A percentile compares a stretch with the other conserved stretches of the same genome.
Evolutionary conservation across 2,329 filamentous ascomycete species (phyloP).

Genomic region (Exophiala dermatitidis): DNA sequence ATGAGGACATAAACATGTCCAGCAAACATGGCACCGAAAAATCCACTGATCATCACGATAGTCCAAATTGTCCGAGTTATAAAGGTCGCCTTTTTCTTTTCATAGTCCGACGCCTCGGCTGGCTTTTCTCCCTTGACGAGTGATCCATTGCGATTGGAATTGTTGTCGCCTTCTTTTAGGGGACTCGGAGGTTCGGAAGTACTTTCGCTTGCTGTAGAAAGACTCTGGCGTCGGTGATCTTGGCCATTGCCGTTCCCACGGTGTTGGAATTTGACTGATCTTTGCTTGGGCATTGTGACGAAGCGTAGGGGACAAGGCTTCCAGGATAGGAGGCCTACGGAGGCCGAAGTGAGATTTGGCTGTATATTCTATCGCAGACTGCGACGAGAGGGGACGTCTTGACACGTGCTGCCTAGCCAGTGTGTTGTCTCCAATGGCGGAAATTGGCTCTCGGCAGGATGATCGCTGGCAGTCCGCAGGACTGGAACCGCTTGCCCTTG

Average conservation of each 20-base stretch:
- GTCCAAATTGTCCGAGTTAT: conserved; percentile 96
- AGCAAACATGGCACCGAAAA: conserved; percentile 87
- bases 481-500: too few relatives aligned
- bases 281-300: conserved; percentile 44
- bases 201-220: conserved; percentile 50
- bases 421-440: not conserved
- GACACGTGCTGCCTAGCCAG: conserved; percentile 11
- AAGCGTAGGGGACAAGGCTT: not conserved
- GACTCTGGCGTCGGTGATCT: conserved; percentile 46
- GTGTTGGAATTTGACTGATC: conserved; percentile 56
- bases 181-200: conserved; percentile 47
- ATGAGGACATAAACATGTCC: conserved; percentile 96
- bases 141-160: conserved; percentile 24
- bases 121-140: conserved; percentile 31
- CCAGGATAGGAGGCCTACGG: not conserved
- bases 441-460: not conserved
- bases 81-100: conserved; percentile 98
- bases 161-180: conserved; percentile 32
- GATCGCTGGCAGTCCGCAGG: not conserved
- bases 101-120: conserved; percentile 62
- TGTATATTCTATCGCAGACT: not conserved
- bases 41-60: conserved; percentile 89
- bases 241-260: conserved; percentile 41
- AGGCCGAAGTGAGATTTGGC: not conserved
- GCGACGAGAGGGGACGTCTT: conserved; percentile 12